Evolutionary conservation across 805 yeast species (phyloP).

Genomic region (Hanseniaspora valbyensis): DNA sequence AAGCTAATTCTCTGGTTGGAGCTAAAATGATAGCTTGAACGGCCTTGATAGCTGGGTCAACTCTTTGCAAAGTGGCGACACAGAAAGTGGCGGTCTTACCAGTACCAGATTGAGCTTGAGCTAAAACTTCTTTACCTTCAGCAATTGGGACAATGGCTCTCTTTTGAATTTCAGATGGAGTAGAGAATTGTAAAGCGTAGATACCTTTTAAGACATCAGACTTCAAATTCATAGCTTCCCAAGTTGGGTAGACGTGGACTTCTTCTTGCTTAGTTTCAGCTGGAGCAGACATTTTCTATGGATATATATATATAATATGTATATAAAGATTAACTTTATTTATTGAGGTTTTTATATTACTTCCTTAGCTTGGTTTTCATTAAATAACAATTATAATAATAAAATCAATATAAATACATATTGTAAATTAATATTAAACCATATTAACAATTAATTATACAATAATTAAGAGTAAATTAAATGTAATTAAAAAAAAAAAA

Average conservation of each 20-base stretch:
- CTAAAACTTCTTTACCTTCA: slow-evolving; percentile 87
- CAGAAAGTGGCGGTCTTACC: slow-evolving; percentile 98
- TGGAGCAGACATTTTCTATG: slow-evolving; percentile 34
- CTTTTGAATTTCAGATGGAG: slow-evolving; percentile 94
- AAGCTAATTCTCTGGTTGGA: slow-evolving; percentile 95
- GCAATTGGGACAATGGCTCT: slow-evolving; percentile 94
- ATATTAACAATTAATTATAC: too few relatives aligned
- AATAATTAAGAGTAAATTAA: too few relatives aligned
- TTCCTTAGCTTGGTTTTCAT: neutral
- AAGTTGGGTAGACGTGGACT: slow-evolving; percentile 47
- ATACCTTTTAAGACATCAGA: slow-evolving; percentile 53
- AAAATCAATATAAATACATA: too few relatives aligned
- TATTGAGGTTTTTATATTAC: neutral
- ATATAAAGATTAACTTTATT: neutral
- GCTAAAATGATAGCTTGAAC: slow-evolving; percentile 91
- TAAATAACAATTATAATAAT: too few relatives aligned
- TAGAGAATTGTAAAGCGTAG: slow-evolving; percentile 86
- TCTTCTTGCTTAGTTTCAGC: slow-evolving; percentile 96
- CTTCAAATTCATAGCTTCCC: slow-evolving; percentile 70
- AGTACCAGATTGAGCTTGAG: slow-evolving; percentile 98
- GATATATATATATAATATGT: too few relatives aligned
- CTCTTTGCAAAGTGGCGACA: slow-evolving; percentile 62
- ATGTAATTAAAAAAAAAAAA: too few relatives aligned
- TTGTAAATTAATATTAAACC: too few relatives aligned
- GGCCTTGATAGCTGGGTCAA: slow-evolving; percentile 59